Conservation (phyloP, 179 eudicot species). For the Corrigiola litoralis region DNA sequence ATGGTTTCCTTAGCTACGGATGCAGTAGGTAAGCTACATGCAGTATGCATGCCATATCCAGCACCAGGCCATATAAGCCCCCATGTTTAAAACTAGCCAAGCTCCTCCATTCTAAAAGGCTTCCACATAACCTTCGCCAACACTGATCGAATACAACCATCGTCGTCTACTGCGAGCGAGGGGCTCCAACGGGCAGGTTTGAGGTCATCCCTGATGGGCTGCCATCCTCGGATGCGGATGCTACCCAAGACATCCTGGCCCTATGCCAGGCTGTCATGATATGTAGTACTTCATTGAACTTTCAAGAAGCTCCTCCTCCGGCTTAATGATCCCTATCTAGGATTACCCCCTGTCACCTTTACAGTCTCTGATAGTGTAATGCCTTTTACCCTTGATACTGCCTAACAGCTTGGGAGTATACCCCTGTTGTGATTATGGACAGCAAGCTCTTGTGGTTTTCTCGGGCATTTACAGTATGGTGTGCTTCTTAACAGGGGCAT, state of each 20-base stretch:
- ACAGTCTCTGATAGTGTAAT: slow-evolving; percentile 19
- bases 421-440: slow-evolving; percentile 20
- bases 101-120: slow-evolving; percentile 39
- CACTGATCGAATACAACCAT: slow-evolving; percentile 37
- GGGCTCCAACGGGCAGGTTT: slow-evolving; percentile 30
- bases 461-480: slow-evolving; percentile 13
- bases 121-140: slow-evolving; percentile 40
- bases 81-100: slow-evolving; percentile 36
- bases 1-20: no score
- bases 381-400: slow-evolving; percentile 18
- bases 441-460: slow-evolving; percentile 19
- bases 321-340: slow-evolving; percentile 1
- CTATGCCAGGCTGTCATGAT: no score
- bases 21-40: slow-evolving; percentile 11
- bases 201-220: slow-evolving; percentile 42
- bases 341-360: slow-evolving; percentile 16
- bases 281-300: no score
- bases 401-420: slow-evolving; percentile 3
- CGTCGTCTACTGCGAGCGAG: slow-evolving; percentile 27
- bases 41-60: slow-evolving; percentile 32
- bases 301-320: neutral
- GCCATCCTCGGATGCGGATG: slow-evolving; percentile 27
- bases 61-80: slow-evolving; percentile 43
- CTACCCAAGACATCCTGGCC: no score
- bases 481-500: slow-evolving; percentile 7